A percentile compares a stretch with the other conserved stretches of the same genome.
These are phyloP conservation scores for Lentinula lateritia DNA, from an alignment of 768 basidiomycete genomes.

Conservation along the genomic window DNA sequence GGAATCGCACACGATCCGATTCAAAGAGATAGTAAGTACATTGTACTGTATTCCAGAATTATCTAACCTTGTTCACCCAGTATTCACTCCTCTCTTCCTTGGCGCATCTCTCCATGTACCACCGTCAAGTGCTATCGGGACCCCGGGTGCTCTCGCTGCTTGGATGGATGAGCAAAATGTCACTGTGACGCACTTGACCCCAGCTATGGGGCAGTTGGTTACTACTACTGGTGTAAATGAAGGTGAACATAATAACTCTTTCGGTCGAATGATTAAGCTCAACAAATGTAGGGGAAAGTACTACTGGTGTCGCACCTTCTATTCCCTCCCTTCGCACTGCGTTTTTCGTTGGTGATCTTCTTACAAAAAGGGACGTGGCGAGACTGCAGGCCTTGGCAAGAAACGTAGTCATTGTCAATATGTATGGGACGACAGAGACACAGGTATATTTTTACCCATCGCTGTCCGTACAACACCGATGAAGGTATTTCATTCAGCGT, in stretches of 20 bases:
- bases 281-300: background rate
- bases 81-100: conserved; percentile 98
- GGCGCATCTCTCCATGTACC: conserved; percentile 95
- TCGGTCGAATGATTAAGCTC: background rate
- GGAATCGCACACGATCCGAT: conserved; percentile 99
- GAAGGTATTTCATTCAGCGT: conserved; percentile 31
- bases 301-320: conserved; percentile 69
- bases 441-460: conserved; percentile 31
- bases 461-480: too few species aligned
- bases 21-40: conserved; percentile 88
- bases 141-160: conserved; percentile 91
- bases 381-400: conserved; percentile 89
- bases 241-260: background rate
- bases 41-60: background rate
- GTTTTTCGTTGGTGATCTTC: conserved; percentile 98
- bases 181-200: conserved; percentile 96
- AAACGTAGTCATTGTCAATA: conserved; percentile 95
- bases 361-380: conserved; percentile 96
- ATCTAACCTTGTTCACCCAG: conserved; percentile 32
- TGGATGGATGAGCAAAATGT: conserved; percentile 95
- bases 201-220: conserved; percentile 98
- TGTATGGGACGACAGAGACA: conserved; percentile 99
- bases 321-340: conserved; percentile 86
- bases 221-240: conserved; percentile 22
- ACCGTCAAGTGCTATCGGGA: conserved; percentile 94